These are phyloP conservation scores for Sphagnum fallax DNA, from an alignment of 228 moss, liverwort and hornwort genomes.

Conservation along the genomic window DNA sequence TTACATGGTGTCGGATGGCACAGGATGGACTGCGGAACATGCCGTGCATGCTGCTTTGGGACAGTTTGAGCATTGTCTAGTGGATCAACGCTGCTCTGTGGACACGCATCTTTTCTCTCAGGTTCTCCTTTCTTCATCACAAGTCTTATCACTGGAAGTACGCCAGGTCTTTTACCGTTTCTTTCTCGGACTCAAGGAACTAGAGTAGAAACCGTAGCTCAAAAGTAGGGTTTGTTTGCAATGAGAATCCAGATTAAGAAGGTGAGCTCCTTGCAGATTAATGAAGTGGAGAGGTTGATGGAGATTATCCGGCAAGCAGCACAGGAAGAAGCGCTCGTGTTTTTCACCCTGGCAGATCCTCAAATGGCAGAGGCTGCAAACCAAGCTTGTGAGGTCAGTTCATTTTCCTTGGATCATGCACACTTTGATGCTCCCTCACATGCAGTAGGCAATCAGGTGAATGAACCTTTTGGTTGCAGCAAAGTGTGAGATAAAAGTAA, in stretches of 20 bases:
- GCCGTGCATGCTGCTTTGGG: slow-evolving; percentile 89
- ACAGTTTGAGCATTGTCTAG: slow-evolving; percentile 89
- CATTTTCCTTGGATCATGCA: neutral
- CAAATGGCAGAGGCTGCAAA: slow-evolving; percentile 68
- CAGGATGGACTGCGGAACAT: slow-evolving; percentile 90
- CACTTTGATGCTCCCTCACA: too few relatives aligned
- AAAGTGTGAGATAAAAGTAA: neutral
- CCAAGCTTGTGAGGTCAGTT: slow-evolving; percentile 60
- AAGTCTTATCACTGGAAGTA: too few relatives aligned
- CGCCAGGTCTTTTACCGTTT: too few relatives aligned
- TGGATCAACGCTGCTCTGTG: slow-evolving; percentile 79
- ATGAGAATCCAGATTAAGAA: neutral
- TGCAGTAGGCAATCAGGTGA: too few relatives aligned
- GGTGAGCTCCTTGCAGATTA: slow-evolving; percentile 39
- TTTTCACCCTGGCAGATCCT: slow-evolving; percentile 84
- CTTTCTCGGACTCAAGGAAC: too few relatives aligned
- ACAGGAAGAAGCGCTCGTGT: slow-evolving; percentile 66
- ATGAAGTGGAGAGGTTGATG: slow-evolving; percentile 72
- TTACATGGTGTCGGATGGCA: slow-evolving; percentile 90
- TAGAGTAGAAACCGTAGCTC: too few relatives aligned
- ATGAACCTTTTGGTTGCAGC: neutral
- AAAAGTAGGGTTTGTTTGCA: too few relatives aligned
- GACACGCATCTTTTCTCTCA: slow-evolving; percentile 87
- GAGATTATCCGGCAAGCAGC: slow-evolving; percentile 82
- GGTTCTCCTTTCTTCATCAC: slow-evolving; percentile 13